Evolutionary conservation across 2,329 filamentous ascomycete species (phyloP).

Genomic region (Didymella exigua): DNA sequence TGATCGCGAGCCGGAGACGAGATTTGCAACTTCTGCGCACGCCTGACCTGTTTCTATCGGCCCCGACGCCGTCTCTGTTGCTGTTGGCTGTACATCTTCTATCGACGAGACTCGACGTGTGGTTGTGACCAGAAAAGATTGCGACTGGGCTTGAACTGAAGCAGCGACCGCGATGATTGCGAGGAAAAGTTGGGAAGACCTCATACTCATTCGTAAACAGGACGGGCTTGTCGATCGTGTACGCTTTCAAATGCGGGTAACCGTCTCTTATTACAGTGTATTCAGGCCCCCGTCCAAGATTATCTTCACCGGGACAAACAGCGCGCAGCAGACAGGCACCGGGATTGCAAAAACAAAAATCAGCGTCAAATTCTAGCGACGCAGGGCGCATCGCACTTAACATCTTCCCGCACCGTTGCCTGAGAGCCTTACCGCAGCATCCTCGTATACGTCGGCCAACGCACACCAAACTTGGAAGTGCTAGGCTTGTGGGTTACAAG

Average conservation of each 20-base stretch:
- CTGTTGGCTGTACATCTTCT: conserved; percentile 34
- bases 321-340: neutral
- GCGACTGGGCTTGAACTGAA: conserved; percentile 24
- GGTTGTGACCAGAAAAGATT: conserved; percentile 1
- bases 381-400: conserved; percentile 18
- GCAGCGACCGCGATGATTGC: conserved; percentile 26
- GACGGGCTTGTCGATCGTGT: neutral
- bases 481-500: conserved; percentile 3
- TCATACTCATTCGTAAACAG: conserved; percentile 24
- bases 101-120: conserved; percentile 22
- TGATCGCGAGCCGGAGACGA: conserved; percentile 19
- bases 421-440: conserved; percentile 10
- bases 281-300: conserved; percentile 3
- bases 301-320: neutral
- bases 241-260: neutral
- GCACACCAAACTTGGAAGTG: conserved; percentile 9
- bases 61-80: conserved; percentile 33
- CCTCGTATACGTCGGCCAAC: conserved; percentile 19
- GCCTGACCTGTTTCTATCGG: conserved; percentile 39
- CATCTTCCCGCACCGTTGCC: conserved; percentile 2
- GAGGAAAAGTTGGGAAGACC: conserved; percentile 20
- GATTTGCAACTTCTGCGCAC: conserved; percentile 34
- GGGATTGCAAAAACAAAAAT: neutral
- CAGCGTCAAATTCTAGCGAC: neutral
- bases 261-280: conserved; percentile 1